Evolutionary conservation across 164 flowering plant genomes (phyloP), one percentile per base, ranked within the genome.

Genomic region (Vitis riparia): DNA sequence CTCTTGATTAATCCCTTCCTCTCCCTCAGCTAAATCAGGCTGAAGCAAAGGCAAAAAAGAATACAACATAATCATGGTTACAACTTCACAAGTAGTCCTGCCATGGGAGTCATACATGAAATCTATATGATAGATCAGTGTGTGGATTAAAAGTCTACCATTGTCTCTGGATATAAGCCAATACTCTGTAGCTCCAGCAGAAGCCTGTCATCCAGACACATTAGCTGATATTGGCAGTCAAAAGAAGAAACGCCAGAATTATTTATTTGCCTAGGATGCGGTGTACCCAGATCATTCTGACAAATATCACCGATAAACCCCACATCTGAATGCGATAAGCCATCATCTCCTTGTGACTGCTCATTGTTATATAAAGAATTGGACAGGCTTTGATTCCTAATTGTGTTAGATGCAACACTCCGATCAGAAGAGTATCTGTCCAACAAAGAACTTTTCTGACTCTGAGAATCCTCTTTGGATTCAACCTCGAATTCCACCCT

Each of bases 21-120:
- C 83, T 69, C 69, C 85, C 51, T 80, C 86, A 1, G 80, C 73
- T 17, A 82, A 77, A 73, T 80, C 80, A 76, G 83, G 84, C 83
- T 83, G 78, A 69, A 71, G 16, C 23, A 49, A 37, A 70, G 3
- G 19, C 29, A 57, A 14, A 48, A 56, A 19, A 55, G n/a, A 57
- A 65, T 48, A 62, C 3, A 14, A 23, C 11, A 62, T 44, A 59
- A 68, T 8, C 59, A 57, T 57, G 1, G 55, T 9, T 19, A 53
- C 55, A 65, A 65, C 16, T 51, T 19, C 15, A 64, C 11, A 16
- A 10, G 55, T 23, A 50, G 17, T 11, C n/a, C 8, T 27, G 15
- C 4, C 11, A 47, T 47, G 30, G n/a, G 37, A 63, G 5, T 37
- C 9, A 63, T 13, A 63, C 37, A 63, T 30, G 2, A 60, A 15